phyloP scores from a whole-genome alignment of 2,329 filamentous ascomycete genomes.

The Phyllosticta capitalensis region DNA sequence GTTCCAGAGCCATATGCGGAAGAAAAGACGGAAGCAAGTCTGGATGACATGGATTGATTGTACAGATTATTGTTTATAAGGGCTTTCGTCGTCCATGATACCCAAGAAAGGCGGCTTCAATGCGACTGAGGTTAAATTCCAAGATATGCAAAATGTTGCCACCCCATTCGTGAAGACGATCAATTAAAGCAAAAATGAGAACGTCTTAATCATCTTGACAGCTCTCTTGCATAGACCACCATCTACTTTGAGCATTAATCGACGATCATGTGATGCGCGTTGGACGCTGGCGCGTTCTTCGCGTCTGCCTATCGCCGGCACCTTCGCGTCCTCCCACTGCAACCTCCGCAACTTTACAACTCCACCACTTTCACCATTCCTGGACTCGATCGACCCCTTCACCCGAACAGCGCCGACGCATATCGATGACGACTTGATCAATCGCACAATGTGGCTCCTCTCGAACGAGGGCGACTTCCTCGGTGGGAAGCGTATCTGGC shows the following conservation, averaged over 20 bases:
- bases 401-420: background rate
- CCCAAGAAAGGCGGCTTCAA: background rate
- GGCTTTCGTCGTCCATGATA: slow-evolving; percentile 3
- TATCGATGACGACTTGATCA: background rate
- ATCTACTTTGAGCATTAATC: background rate
- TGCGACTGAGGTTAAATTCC: background rate
- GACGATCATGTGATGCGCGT: background rate
- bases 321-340: slow-evolving; percentile 5
- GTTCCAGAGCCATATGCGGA: slow-evolving; percentile 44
- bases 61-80: background rate
- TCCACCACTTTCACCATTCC: background rate
- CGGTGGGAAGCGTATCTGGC: slow-evolving; percentile 63
- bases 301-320: too few relatives aligned
- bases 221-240: too few relatives aligned
- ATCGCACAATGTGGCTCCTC: slow-evolving; percentile 40
- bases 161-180: too few relatives aligned
- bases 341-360: background rate
- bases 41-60: slow-evolving; percentile 53
- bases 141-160: background rate
- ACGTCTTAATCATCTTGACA: too few relatives aligned
- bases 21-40: slow-evolving; percentile 17
- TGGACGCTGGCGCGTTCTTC: background rate
- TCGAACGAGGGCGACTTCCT: slow-evolving; percentile 48
- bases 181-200: too few relatives aligned
- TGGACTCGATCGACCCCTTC: background rate